Evolutionary conservation across 2,329 filamentous ascomycete species (phyloP), one percentile per base, ranked within the genome.

Genomic region (Colletotrichum higginsianum): DNA sequence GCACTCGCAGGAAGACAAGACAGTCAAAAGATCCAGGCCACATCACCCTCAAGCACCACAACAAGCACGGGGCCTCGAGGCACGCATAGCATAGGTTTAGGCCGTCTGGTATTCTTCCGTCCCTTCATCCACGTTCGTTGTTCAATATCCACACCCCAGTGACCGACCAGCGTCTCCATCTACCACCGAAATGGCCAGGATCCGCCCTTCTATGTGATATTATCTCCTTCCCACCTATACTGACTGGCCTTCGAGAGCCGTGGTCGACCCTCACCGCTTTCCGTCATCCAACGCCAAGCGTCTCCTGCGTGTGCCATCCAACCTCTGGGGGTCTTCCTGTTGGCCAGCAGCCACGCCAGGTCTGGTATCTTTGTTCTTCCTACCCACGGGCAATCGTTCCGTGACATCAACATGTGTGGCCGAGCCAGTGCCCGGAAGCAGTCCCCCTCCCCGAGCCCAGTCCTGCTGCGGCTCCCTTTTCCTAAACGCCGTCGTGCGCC

Each of bases 81-180:
- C 44, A 2, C 18, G 12, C 4, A 47, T 21, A 6, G 23, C 21
- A 30, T 55, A 26, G 30, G 9, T 55, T 66, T 66, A 50, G 50
- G 38, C 52, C 61, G 55, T 67, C 30, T 56, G 62, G 35, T 71
- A 67, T 61, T 50, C 46, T 67, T 71, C 50, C 63, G 63, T 67
- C 67, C 38, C 23, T 5, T 55, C 67, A 56, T 50, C 67, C 40
- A 50, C 23, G 23, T 42, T 38, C 56, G 18, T 50, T 44, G 15
- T 2, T 2, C 16, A 21, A 26, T 56, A 35, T 38, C 23, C 42
- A 26, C 52, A 18, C n/a, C 8, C 11, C 21, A 40, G 35, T 21
- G 47, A 26, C 23, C 23, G 18, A 16, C 8, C 18, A 21, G 30
- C 53, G 30, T 49, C 21, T 5, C 30, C 18, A n/a, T 40, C 44